Base-by-base conservation (phyloP, 176 grass and related monocot genomes). In the Raddia distichophylla region DNA sequence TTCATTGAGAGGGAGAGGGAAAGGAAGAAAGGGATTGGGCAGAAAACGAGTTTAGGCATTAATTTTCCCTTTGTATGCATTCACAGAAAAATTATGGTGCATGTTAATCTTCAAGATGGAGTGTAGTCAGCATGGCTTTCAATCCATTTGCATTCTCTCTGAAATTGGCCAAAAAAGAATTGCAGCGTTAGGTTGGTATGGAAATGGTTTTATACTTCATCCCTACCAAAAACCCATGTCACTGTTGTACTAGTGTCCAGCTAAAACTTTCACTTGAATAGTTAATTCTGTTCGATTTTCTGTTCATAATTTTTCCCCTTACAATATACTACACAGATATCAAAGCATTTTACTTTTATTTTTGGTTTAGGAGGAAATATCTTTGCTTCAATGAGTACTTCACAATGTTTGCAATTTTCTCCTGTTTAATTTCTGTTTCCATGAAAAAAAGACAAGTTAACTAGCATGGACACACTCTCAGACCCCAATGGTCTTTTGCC, bases 21-120 rank as follows among this genome's bases (percentile, higher is more conserved):
- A 27, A 19, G 22, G 40, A 53, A 44, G 85, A 87, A 62, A 88
- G 60, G 52, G 68, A 80, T 60, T 22, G 42, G 60, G 18, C 13
- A 67, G 86, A 83, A 83, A 79, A 88, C 14, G 74, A 79, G 59
- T 88, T 79, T 67, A 88, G 50, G 60, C 67, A 73, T 83, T 73
- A 78, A 83, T 64, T 82, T 68, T 4, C 2, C 10, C 13, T 47
- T 3, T 85, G 67, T 79, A 27, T 55, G 35, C 3, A 56, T 79
- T 32, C 32, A 12, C 53, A 86, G 20, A 68, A 37, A 60, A 51
- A 61, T 52, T 70, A 34, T 76, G 44, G 5, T 54, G 56, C 10
- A 13, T 82, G 17, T 33, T 82, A 75, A 75, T 81, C 54, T 60
- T 32, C 7, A 75, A 60, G 69, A 50, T 4, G 44, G 33, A 62